phyloP scores from a whole-genome alignment of 148 eudicot genomes.

The Rhododendron ferrugineum region DNA sequence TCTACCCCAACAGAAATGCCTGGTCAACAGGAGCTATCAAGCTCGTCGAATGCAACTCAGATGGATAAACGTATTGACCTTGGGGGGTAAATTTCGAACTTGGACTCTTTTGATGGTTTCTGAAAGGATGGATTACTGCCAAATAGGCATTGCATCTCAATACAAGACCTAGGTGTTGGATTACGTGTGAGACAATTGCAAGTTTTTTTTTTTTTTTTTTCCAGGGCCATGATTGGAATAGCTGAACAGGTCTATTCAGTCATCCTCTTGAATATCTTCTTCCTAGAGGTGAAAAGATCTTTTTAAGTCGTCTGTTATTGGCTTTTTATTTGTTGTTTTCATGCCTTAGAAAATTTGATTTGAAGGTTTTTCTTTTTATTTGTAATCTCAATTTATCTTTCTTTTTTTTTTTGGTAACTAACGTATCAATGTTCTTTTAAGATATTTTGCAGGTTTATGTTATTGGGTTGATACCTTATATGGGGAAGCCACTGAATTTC shows the following conservation, averaged over 20 bases:
- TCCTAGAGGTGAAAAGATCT: conserved; percentile 58
- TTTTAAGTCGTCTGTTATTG: neutral
- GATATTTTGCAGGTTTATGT: conserved; percentile 58
- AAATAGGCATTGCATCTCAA: neutral
- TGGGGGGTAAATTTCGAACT: conserved; percentile 50
- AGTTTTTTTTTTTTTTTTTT: neutral
- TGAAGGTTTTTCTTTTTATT: neutral
- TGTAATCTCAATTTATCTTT: neutral
- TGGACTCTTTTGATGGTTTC: conserved; percentile 3
- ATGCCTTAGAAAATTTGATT: neutral
- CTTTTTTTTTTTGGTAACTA: neutral
- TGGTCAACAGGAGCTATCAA: conserved; percentile 32
- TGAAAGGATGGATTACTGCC: neutral
- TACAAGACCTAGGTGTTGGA: neutral
- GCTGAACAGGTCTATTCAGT: conserved; percentile 91
- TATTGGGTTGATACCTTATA: conserved; percentile 68
- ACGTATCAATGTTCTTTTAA: neutral
- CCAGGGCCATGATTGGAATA: conserved; percentile 84
- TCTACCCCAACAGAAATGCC: conserved; percentile 17
- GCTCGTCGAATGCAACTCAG: conserved; percentile 24
- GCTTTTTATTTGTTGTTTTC: neutral
- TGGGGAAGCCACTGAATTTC: conserved; percentile 74
- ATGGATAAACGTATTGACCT: conserved; percentile 55
- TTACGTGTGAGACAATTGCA: neutral
- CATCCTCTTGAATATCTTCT: conserved; percentile 73